Evolutionary conservation across 768 basidiomycete genomes (phyloP).

Genomic region (Dacryopinax spathularia): DNA sequence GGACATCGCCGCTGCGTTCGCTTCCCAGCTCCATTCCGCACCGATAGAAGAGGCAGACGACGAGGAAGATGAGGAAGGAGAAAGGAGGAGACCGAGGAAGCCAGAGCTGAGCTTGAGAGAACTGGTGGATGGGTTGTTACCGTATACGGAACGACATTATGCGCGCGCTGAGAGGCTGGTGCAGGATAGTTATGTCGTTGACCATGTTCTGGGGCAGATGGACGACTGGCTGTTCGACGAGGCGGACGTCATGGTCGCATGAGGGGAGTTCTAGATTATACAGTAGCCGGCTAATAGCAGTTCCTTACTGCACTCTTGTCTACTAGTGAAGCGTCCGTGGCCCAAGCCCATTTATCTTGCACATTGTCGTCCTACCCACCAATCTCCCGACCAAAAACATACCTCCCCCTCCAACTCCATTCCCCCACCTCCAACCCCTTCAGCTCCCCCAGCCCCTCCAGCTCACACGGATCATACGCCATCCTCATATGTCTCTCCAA

Average conservation of each 20-base stretch:
- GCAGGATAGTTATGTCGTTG: conserved; percentile 91
- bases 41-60: neutral
- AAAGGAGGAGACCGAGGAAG: neutral
- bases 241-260: neutral
- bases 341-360: no score
- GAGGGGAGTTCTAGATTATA: neutral
- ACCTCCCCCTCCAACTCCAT: no score
- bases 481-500: no score
- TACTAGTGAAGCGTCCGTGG: no score
- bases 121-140: conserved; percentile 69
- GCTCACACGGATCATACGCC: no score
- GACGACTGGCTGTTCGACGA: conserved; percentile 30
- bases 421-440: no score
- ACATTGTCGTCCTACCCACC: no score
- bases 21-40: neutral
- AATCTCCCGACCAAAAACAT: no score
- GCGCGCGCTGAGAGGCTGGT: conserved; percentile 69
- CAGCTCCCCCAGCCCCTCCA: no score
- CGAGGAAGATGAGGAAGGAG: conserved; percentile 5
- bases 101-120: conserved; percentile 38
- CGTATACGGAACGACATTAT: conserved; percentile 90
- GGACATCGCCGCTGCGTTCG: conserved; percentile 56
- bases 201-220: conserved; percentile 79
- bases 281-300: no score
- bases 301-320: no score